These are phyloP conservation scores for Benincasa hispida DNA, from an alignment of 306 rosid genomes.

Conservation along the genomic window DNA sequence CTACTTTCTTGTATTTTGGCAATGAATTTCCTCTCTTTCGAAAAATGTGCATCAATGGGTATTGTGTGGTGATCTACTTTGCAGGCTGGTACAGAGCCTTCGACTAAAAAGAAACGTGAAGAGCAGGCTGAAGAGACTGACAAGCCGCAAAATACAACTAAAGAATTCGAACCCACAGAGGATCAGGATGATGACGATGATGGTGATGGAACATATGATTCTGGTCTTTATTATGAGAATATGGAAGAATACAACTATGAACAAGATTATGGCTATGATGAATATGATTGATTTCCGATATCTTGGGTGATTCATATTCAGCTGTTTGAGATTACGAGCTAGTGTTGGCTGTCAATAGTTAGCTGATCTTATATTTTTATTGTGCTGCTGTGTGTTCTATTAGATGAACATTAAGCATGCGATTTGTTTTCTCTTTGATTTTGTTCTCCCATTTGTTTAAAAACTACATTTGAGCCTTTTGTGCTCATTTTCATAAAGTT, in stretches of 20 bases:
- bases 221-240: slow-evolving; percentile 5
- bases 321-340: neutral
- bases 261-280: slow-evolving; percentile 7
- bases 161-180: slow-evolving; percentile 5
- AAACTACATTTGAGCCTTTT: neutral
- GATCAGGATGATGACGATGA: neutral
- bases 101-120: neutral
- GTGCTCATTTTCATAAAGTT: neutral
- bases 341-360: neutral
- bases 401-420: neutral
- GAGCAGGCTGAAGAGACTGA: neutral
- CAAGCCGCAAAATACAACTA: neutral
- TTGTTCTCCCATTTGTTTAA: neutral
- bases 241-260: slow-evolving; percentile 1
- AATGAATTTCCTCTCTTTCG: neutral
- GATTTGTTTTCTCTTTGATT: neutral
- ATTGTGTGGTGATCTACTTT: neutral
- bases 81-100: slow-evolving; percentile 4
- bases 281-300: neutral
- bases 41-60: neutral
- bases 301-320: neutral
- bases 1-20: neutral
- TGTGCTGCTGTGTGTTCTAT: neutral
- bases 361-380: neutral
- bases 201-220: neutral